Evolutionary conservation across 1,139 yeast species (phyloP), one percentile per base, ranked within the genome.

Genomic region (Candida tetrigidarum): DNA sequence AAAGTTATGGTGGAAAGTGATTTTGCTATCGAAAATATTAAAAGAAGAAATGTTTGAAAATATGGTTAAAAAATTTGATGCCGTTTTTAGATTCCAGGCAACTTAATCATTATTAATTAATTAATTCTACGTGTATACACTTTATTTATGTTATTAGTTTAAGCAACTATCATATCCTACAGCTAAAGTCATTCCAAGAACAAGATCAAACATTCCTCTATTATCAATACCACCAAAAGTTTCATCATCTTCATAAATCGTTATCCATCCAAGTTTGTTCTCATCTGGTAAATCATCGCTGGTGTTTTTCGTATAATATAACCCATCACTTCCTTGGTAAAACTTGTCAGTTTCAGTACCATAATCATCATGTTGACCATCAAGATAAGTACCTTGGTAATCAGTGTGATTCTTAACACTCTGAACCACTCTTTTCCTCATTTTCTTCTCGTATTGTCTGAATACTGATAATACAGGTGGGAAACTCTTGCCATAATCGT

Each of bases 281-380:
- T 78, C 81, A 55, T 78, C 80, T 0, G 87, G 86, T 4, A 75
- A 64, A 58, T 83, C 88, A 57, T 83, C 88, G 7, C 64, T 65
- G 0, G 85, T 83, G 43, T 70, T 68, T 35, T 62, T 59, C 46
- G 58, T 66, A 43, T 63, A 66, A 42, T 69, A 64, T 3, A 81
- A 63, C 1, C 87, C 87, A 59, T 83, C 87, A n/a, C 81, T 80
- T 1, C 82, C 75, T 3, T 63, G 62, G 52, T 66, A 78, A 55
- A 72, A 81, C 23, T 65, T 58, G 34, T 60, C 62, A 28, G 59
- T 56, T 11, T 63, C 69, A 8, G 63, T 58, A 0, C 71, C 74
- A 2, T 60, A 64, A 11, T 61, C 60, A 14, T 38, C 41, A 3
- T 38, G 23, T 1, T 59, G 64, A n/a, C 61, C 61, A 5, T 38